Evolutionary conservation across 2,329 filamentous ascomycete genomes (phyloP).

Genomic region (Talaromyces sp.): DNA sequence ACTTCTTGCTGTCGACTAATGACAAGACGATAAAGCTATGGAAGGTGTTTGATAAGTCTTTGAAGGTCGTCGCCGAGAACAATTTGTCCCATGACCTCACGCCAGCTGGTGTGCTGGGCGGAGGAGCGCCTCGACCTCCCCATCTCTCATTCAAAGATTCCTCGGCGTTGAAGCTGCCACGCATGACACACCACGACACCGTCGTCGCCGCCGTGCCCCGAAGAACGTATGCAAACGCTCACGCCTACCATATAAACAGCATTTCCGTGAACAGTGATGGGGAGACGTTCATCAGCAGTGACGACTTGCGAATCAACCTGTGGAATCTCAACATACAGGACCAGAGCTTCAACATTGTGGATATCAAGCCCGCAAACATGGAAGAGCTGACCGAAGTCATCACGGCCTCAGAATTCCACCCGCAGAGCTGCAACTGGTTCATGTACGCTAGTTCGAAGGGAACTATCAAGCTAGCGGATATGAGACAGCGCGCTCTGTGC

Average conservation of each 20-base stretch:
- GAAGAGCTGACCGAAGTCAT: conserved; percentile 98
- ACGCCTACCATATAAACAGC: conserved; percentile 99
- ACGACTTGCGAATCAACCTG: conserved; percentile 94
- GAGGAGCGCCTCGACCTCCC: conserved; percentile 68
- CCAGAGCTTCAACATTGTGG: conserved; percentile 99
- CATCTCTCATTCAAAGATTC: conserved; percentile 73
- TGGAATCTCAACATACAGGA: conserved; percentile 99
- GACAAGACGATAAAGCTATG: conserved; percentile 99
- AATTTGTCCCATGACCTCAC: conserved; percentile 94
- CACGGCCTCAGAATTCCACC: conserved; percentile 96
- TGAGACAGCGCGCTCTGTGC: conserved; percentile 93
- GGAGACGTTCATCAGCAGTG: conserved; percentile 98
- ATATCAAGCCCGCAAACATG: conserved; percentile 99
- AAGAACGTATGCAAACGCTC: conserved; percentile 94
- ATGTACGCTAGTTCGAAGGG: conserved; percentile 99
- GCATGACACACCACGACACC: conserved; percentile 95
- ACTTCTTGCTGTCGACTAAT: conserved; percentile 96
- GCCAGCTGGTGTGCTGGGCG: conserved; percentile 67
- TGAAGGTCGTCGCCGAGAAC: conserved; percentile 98
- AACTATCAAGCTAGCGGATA: conserved; percentile 97
- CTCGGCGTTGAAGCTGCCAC: conserved; percentile 83
- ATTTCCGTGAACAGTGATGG: conserved; percentile 99
- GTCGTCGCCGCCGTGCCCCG: conserved; percentile 94
- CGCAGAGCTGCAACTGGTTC: conserved; percentile 97
- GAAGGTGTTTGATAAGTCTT: conserved; percentile 99